These are phyloP conservation scores for Cucumis cinereus DNA, from an alignment of 306 rosid species.

Conservation along the genomic window DNA sequence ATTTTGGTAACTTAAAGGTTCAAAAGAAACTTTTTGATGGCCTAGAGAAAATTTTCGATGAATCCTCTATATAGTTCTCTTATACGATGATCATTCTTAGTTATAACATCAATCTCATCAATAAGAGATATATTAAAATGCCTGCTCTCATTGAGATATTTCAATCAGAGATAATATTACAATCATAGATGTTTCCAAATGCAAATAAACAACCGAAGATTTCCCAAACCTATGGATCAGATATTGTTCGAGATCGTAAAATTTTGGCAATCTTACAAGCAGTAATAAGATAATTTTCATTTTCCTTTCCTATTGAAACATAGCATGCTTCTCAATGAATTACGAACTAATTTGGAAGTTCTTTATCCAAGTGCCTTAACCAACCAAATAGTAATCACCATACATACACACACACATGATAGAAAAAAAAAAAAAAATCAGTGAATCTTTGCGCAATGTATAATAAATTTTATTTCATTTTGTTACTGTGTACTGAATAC, in stretches of 20 bases:
- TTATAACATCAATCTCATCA: not conserved
- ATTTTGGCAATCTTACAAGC: not conserved
- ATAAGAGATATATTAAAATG: no score
- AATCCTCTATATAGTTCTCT: not conserved
- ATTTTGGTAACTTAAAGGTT: not conserved
- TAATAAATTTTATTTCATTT: not conserved
- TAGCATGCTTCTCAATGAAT: not conserved
- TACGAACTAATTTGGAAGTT: not conserved
- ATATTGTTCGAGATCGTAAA: no score
- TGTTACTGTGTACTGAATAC: slow-evolving; percentile 1
- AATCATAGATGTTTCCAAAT: not conserved
- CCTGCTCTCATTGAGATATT: not conserved
- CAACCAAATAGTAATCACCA: not conserved
- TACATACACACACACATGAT: not conserved
- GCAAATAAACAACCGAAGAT: no score
- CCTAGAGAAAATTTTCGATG: not conserved
- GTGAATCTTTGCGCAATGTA: not conserved
- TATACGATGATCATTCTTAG: not conserved
- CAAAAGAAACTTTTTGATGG: no score
- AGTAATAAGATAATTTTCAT: not conserved
- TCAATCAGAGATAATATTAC: not conserved
- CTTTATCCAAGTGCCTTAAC: not conserved
- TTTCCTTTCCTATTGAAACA: not conserved
- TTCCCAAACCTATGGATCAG: no score
- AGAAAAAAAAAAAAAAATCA: not conserved